Conservation (phyloP, 2,329 filamentous ascomycete species). For the Aureobasidium sp. region DNA sequence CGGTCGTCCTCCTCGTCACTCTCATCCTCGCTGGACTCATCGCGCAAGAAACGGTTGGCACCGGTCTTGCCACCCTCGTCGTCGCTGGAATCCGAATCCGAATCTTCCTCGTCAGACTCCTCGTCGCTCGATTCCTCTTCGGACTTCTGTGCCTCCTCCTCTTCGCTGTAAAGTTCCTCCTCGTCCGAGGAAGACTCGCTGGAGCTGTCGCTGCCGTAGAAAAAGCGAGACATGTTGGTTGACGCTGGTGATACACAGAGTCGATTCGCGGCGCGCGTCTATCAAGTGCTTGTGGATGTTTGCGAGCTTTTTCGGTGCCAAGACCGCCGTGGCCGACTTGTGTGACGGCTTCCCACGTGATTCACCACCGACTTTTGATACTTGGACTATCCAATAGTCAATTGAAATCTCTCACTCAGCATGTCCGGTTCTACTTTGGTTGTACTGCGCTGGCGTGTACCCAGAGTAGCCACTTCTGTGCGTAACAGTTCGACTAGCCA, state of each 20-base stretch:
- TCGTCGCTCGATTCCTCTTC: constrained; percentile 50
- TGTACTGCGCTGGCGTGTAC: neutral
- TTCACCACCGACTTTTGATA: neutral
- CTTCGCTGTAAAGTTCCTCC: constrained; percentile 83
- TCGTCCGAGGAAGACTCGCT: constrained; percentile 90
- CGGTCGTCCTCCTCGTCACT: constrained; percentile 77
- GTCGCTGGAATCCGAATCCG: constrained; percentile 32
- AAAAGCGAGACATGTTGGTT: constrained; percentile 85
- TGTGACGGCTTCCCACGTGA: neutral
- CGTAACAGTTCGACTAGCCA: neutral
- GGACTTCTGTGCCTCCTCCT: constrained; percentile 53
- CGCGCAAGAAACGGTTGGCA: constrained; percentile 74
- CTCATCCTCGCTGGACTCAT: constrained; percentile 65
- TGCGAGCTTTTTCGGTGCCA: neutral
- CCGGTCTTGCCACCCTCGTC: constrained; percentile 57
- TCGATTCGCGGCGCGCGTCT: neutral
- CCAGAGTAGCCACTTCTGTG: neutral
- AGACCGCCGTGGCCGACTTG: neutral
- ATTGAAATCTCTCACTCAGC: neutral
- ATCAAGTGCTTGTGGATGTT: neutral
- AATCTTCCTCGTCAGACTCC: constrained; percentile 27
- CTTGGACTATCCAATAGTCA: neutral
- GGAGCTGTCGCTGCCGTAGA: constrained; percentile 92
- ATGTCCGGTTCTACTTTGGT: neutral
- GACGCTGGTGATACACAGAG: constrained; percentile 5